Evolutionary conservation across 129 eudicot species (phyloP).

Genomic region (Artemisia annua): DNA sequence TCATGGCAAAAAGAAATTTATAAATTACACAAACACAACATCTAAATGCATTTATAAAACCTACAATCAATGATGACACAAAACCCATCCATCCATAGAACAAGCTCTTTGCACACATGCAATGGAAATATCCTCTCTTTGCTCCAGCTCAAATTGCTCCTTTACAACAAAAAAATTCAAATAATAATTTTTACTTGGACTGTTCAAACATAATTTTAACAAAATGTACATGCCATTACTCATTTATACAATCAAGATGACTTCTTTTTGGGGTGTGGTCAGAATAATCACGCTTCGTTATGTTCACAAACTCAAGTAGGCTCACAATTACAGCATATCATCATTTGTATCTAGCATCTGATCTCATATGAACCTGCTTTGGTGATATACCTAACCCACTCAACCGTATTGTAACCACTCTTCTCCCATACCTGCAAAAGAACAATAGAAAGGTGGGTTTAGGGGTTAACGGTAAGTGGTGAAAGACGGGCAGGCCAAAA

Average conservation of each 20-base stretch:
- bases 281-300: neutral
- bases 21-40: too few relatives aligned
- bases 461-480: neutral
- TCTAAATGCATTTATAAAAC: too few relatives aligned
- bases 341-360: neutral
- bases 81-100: neutral
- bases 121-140: neutral
- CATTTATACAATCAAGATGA: conserved; percentile 3
- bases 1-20: too few relatives aligned
- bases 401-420: conserved; percentile 95
- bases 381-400: conserved; percentile 97
- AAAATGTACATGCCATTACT: neutral
- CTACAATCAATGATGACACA: too few relatives aligned
- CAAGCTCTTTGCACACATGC: neutral
- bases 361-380: conserved; percentile 78
- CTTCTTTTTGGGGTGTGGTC: neutral
- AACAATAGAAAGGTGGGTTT: neutral
- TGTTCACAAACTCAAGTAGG: neutral
- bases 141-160: neutral
- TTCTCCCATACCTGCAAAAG: conserved; percentile 91
- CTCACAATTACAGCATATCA: neutral
- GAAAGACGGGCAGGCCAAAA: neutral
- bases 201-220: neutral
- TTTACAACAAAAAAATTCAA: neutral
- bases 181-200: neutral